A percentile compares a stretch with the other conserved stretches of the same genome.
These are phyloP conservation scores for Lodderomyces beijingensis DNA, from an alignment of 1,139 yeast species.

Conservation along the genomic window DNA sequence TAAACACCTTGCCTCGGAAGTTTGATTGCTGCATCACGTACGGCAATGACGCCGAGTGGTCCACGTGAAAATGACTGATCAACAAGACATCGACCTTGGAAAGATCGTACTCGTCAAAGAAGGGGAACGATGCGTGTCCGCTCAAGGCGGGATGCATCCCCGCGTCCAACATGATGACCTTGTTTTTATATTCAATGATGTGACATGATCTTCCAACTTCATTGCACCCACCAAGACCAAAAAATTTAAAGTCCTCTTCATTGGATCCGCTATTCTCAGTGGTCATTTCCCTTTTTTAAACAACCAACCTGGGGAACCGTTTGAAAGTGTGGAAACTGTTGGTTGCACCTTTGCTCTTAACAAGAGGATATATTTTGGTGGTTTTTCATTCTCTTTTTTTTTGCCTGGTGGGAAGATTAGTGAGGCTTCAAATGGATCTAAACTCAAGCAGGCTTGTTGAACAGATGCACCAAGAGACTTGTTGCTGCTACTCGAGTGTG, in stretches of 20 bases:
- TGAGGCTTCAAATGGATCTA: too few relatives aligned
- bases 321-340: background rate
- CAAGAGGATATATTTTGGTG: background rate
- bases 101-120: constrained; percentile 89
- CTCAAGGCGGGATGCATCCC: constrained; percentile 96
- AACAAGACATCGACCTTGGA: constrained; percentile 81
- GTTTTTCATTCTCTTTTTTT: constrained; percentile 3
- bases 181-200: constrained; percentile 85
- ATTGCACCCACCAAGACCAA: constrained; percentile 98
- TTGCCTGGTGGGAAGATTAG: too few relatives aligned
- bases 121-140: constrained; percentile 89
- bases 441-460: too few relatives aligned
- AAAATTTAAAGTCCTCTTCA: constrained; percentile 54
- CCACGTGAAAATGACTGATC: constrained; percentile 92
- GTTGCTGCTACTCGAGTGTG: too few relatives aligned
- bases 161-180: constrained; percentile 96
- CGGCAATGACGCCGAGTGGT: constrained; percentile 96
- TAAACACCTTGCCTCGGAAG: constrained; percentile 90
- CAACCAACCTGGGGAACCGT: too few relatives aligned
- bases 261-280: constrained; percentile 20
- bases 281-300: too few relatives aligned
- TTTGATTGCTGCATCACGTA: constrained; percentile 97
- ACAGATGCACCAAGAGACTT: too few relatives aligned
- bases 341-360: background rate
- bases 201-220: constrained; percentile 98